These are phyloP conservation scores for Sordaria brevicollis DNA, from an alignment of 495 filamentous ascomycete species.

Conservation along the genomic window DNA sequence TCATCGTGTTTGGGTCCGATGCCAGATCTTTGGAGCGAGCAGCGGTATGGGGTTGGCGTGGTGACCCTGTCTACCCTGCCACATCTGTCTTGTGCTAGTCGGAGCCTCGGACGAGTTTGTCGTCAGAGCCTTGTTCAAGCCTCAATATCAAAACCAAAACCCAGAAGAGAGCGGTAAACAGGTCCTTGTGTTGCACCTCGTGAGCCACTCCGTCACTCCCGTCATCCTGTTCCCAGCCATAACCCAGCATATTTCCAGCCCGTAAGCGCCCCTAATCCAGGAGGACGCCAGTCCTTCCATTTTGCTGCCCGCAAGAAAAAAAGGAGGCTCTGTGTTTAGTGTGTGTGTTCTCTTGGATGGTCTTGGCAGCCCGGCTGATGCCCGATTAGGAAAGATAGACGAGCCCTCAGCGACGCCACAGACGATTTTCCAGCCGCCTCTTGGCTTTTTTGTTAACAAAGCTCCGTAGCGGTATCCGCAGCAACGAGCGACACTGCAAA, in stretches of 20 bases:
- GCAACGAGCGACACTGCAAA: not conserved
- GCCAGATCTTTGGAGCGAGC: not conserved
- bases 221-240: not conserved
- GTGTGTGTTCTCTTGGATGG: not conserved
- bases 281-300: not conserved
- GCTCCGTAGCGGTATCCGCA: not conserved
- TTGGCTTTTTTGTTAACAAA: not conserved
- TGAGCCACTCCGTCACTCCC: too few relatives aligned
- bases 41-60: not conserved
- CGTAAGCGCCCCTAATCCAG: not conserved
- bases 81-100: not conserved
- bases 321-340: not conserved
- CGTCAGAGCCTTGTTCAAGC: not conserved
- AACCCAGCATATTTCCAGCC: not conserved
- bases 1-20: not conserved
- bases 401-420: constrained; percentile 26
- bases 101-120: not conserved
- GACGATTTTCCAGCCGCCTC: not conserved
- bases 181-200: not conserved
- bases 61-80: not conserved
- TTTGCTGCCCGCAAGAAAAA: not conserved
- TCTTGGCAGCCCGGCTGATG: constrained; percentile 4
- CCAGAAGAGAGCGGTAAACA: not conserved
- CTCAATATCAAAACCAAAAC: not conserved
- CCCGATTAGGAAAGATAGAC: constrained; percentile 16